Percentiles rank a stretch among this genome's conserved stretches.
Conservation (phyloP, 192 early-diverging fungal species). For the Coemansia sp. region DNA sequence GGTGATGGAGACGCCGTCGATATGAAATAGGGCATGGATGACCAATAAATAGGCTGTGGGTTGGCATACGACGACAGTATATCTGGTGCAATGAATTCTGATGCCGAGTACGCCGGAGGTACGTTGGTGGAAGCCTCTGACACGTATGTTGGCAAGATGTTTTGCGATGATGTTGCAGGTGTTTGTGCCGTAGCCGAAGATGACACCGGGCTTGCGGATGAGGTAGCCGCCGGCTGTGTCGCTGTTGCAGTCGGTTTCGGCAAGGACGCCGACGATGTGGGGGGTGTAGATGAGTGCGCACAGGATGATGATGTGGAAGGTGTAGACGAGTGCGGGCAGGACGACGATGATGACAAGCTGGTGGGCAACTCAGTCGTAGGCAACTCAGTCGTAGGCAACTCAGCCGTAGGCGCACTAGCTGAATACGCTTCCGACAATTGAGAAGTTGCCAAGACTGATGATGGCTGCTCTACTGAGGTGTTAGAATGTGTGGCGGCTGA, state of each 20-base stretch:
- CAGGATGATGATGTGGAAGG: background rate
- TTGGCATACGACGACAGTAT: background rate
- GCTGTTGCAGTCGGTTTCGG: background rate
- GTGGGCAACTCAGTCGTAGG: background rate
- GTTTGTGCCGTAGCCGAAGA: background rate
- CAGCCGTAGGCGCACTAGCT: background rate
- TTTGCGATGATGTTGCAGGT: background rate
- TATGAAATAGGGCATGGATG: background rate
- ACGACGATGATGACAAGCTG: background rate
- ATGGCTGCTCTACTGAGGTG: background rate
- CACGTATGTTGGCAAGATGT: background rate
- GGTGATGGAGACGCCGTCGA: background rate
- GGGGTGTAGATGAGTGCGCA: background rate
- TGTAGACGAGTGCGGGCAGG: background rate
- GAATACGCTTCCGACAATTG: background rate
- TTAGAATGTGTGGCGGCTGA: background rate
- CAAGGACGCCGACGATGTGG: background rate
- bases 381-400: background rate
- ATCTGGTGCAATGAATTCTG: background rate
- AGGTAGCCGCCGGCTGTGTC: background rate
- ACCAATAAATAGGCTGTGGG: background rate
- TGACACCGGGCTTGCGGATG: background rate
- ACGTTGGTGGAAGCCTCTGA: background rate
- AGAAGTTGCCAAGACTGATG: background rate
- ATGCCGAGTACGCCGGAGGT: background rate